Base-by-base conservation (phyloP, 805 yeast genomes). In the Candida methanosorbosa region DNA sequence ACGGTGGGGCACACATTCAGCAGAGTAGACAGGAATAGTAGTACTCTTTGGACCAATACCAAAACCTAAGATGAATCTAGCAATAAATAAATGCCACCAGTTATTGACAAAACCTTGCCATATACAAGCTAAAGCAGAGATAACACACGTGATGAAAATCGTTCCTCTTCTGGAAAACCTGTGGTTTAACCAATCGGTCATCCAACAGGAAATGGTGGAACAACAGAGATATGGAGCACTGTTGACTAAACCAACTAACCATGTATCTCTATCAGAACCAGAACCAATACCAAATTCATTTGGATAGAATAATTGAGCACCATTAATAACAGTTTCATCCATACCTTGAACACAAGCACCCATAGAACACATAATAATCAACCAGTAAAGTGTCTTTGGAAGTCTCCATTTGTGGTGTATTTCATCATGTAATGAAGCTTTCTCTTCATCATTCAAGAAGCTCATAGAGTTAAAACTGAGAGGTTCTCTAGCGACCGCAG, bases 341-440 rank as follows among this genome's bases (percentile, higher is more conserved):
- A 81, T 79, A 54, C 88, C 87, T 54, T 79, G 86, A 27, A 79
- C 81, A 16, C 82, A 82, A 16, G 87, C 88, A 34, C 83, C 81
- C 72, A 79, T 68, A 2, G 86, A 78, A n/a, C 81, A 76, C 43
- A 78, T 68, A 12, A 76, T 66, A 36, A 80, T 73, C 37, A 79
- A 72, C 39, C 63, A 72, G 40, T 70, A 53, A 45, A 80, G 60
- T 38, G 66, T 72, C 9, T 47, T 42, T 17, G 61, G 75, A 18
- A 70, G 34, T 27, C 52, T 54, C 74, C 68, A 72, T 14, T 68
- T 70, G 29, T 64, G 68, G 21, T 63, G 54, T 18, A 47, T 48
- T 39, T 70, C 87, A 33, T 54, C 53, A 42, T 69, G 53, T 24
- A 78, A 59, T 0, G 64, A 67, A 18, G 56, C 45, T 43, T 75